Evolutionary conservation across 192 early-diverging fungal genomes (phyloP), one percentile per base, ranked within the genome.

Genomic region (Backusella circina): DNA sequence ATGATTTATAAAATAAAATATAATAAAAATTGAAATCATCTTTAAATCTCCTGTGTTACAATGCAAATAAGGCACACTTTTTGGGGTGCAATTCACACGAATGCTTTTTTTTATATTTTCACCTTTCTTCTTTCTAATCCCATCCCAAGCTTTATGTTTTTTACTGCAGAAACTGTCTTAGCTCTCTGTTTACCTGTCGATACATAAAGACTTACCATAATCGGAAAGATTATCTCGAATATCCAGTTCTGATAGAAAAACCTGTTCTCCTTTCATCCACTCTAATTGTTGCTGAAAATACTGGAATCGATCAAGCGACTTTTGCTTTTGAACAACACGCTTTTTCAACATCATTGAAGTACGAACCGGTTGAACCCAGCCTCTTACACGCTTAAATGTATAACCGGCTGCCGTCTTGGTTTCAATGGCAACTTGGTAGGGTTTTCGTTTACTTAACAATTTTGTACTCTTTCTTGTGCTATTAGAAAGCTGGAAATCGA

Each of bases 341-440:
- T 81, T 67, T 35, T 86, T 88, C 36, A 88, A 35, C 82, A 86
- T 84, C 87, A 88, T 86, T 31, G 83, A 82, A 32, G 83, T 75
- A 75, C 77, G 76, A 23, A 71, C 32, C 2, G 87, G 87, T 61
- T 86, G 85, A 37, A 33, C 36, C 71, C 71, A 73, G 3, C 71
- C 71, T 61, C 71, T 31, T n/a, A 73, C 71, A 10, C 71, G 32
- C 33, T 73, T 73, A 37, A 73, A 73, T 36, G 31, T 12, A 38
- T 64, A 64, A 13, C 71, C 71, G 39, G 7, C 15, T 0, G 51
- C 21, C 23, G 47, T 57, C 16, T 28, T 23, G 18, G 28, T 37
- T 15, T 35, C 35, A 15, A 73, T 64, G 2, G 71, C 51, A 2
- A 57, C 23, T 38, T 73, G 71, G n/a, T 73, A 73, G 8, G 51